Evolutionary conservation across 108 stramenopile genomes (phyloP), one percentile per base, ranked within the genome.

Genomic region (Cyclotella kingstonii): DNA sequence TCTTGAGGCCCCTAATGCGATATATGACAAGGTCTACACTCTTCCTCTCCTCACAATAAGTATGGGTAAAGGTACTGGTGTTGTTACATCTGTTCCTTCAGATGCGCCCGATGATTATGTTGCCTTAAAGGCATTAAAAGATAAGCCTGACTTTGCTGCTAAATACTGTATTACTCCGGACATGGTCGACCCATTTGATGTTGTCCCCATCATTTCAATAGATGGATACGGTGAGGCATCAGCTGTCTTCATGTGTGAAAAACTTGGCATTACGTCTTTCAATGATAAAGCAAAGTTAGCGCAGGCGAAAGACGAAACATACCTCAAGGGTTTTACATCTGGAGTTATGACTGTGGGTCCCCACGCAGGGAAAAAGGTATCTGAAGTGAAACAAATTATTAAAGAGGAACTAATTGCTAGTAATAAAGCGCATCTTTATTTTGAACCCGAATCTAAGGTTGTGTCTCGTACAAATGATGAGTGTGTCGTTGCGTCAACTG

Each of bases 101-200:
- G 97, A 99, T 66, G 96, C 97, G 17, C 96, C 98, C 3, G 98
- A 97, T 68, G 98, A 99, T 82, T 99, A 95, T 63, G 94, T 94
- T 3, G 86, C 94, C 9, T 84, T 99, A 15, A 83, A 93, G 45
- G 93, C 94, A 18, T 80, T 98, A 56, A 86, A 96, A 79, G 90
- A 96, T 23, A 96, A 99, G 74, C 84, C 90, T 17, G 87, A 91
- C 59, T 95, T 90, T 54, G 91, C 96, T 25, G 90, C 83, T n/a
- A 99, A 99, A 81, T 97, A 85, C 79, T 89, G 77, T 47, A 86
- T 99, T 49, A 90, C 91, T 14, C 94, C 83, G 38, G 91, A 95
- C 30, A 95, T 96, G 95, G 95, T 97, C 5, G 80, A 83, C 33
- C 89, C 90, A 26, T 96, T 77, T 49, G 82, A 96, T 25, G 94